Evolutionary conservation across 2,329 filamentous ascomycete species (phyloP).

Genomic region (Fusarium sp.): DNA sequence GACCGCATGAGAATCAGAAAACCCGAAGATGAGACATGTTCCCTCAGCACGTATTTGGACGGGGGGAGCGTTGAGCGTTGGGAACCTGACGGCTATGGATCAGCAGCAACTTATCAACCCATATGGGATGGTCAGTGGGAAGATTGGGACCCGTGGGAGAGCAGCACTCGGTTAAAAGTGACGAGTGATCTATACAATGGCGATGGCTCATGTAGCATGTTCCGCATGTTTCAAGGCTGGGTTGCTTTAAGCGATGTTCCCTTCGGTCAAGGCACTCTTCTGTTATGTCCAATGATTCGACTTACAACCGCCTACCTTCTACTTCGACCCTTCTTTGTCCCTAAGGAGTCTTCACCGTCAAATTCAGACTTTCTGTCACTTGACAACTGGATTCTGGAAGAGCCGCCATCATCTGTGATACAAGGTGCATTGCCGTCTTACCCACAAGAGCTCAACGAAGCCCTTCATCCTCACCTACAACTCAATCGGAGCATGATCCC

Average conservation of each 20-base stretch:
- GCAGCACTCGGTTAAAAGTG: constrained; percentile 73
- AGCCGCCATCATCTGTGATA: constrained; percentile 64
- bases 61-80: constrained; percentile 78
- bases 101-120: constrained; percentile 72
- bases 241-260: constrained; percentile 75
- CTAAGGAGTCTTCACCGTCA: constrained; percentile 56
- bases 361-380: constrained; percentile 58
- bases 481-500: constrained; percentile 77
- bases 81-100: constrained; percentile 74
- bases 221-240: constrained; percentile 87
- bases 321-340: constrained; percentile 80
- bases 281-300: constrained; percentile 79
- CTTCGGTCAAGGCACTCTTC: constrained; percentile 77
- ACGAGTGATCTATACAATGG: constrained; percentile 80
- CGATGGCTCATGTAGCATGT: constrained; percentile 79
- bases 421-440: constrained; percentile 79
- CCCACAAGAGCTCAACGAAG: constrained; percentile 76
- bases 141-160: constrained; percentile 82
- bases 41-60: constrained; percentile 73
- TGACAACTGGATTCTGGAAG: constrained; percentile 70
- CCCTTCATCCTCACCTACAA: constrained; percentile 78
- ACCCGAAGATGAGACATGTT: constrained; percentile 68
- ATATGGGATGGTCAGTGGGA: constrained; percentile 82
- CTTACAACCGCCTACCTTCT: constrained; percentile 83
- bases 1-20: constrained; percentile 70